Conservation (phyloP, 768 basidiomycete species). For the Kwoniella dendrophila region DNA sequence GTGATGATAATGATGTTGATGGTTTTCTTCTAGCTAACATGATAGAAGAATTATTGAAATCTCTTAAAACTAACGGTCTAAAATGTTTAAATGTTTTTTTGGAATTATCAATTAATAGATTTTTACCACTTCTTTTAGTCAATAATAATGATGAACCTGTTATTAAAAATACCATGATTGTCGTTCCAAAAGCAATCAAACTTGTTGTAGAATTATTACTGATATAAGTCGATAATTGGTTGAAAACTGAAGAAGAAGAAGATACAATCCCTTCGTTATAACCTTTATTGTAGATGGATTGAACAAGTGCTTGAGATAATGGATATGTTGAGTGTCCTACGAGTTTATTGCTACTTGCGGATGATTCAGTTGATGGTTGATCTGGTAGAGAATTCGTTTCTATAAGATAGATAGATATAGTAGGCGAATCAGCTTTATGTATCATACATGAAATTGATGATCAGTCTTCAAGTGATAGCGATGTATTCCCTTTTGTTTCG, state of each 20-base stretch:
- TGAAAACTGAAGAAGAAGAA: neutral
- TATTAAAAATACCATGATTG: neutral
- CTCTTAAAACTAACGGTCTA: no score
- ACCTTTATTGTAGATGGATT: constrained; percentile 19
- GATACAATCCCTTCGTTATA: constrained; percentile 6
- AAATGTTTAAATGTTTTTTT: no score
- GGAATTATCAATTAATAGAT: no score
- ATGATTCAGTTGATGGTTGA: neutral
- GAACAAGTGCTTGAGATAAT: constrained; percentile 13
- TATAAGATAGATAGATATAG: neutral
- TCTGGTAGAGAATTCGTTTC: neutral
- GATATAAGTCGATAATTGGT: neutral
- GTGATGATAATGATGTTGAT: no score
- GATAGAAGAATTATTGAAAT: no score
- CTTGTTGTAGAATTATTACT: neutral
- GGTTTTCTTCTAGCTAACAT: no score
- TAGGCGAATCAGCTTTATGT: neutral
- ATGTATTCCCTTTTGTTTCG: no score
- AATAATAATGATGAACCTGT: neutral
- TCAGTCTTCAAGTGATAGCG: neutral
- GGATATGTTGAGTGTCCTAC: neutral
- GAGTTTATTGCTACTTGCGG: neutral
- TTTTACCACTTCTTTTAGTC: no score
- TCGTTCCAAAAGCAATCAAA: neutral
- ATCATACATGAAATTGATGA: neutral